These are phyloP conservation scores for Amanita polypyramis DNA, from an alignment of 768 basidiomycete genomes.

Conservation along the genomic window DNA sequence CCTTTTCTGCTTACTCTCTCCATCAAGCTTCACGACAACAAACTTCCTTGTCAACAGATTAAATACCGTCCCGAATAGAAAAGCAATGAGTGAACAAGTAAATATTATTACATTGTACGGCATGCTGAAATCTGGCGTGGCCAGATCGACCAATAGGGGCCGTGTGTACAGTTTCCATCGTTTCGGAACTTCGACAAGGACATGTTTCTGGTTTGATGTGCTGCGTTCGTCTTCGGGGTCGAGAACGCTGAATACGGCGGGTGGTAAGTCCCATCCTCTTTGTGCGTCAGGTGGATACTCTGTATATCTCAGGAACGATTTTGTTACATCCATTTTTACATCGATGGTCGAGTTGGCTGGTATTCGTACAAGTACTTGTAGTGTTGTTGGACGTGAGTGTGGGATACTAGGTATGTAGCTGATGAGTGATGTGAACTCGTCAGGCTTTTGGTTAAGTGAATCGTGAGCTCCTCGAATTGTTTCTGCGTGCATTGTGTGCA, in stretches of 20 bases:
- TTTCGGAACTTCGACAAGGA: neutral
- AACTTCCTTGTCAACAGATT: conserved; percentile 79
- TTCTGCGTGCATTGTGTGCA: conserved; percentile 68
- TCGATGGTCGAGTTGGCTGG: conserved; percentile 56
- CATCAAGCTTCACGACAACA: conserved; percentile 35
- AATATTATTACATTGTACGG: conserved; percentile 99
- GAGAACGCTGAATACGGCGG: conserved; percentile 60
- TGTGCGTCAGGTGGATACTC: conserved; percentile 96
- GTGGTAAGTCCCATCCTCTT: conserved; percentile 88
- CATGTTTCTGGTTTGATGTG: conserved; percentile 11
- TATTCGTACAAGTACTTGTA: conserved; percentile 63
- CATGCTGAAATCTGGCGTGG: conserved; percentile 99
- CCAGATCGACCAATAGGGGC: conserved; percentile 79
- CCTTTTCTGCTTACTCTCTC: neutral
- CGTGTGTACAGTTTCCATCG: conserved; percentile 59
- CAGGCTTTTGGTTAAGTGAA: neutral
- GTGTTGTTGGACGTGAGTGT: conserved; percentile 64
- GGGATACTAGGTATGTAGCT: conserved; percentile 59
- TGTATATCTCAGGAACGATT: conserved; percentile 84
- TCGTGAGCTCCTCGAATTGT: conserved; percentile 12
- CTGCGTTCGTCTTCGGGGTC: conserved; percentile 8
- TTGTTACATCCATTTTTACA: conserved; percentile 41
- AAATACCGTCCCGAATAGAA: conserved; percentile 90
- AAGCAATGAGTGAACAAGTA: conserved; percentile 81
- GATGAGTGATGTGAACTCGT: conserved; percentile 52